Base-by-base conservation (phyloP, 345 rosid species). In the Abelmoschus esculentus region DNA sequence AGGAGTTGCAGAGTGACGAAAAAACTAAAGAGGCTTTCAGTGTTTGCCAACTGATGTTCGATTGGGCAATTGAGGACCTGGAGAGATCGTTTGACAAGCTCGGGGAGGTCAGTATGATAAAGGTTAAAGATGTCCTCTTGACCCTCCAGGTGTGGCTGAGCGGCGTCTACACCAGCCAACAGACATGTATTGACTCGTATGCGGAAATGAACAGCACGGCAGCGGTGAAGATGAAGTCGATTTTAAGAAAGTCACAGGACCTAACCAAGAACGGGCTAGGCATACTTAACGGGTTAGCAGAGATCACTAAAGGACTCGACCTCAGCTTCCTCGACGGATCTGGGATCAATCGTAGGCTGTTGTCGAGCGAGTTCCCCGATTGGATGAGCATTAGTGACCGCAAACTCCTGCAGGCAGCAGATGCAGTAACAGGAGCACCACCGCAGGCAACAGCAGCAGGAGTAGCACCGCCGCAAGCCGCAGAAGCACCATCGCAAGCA, bases 331-430 rank as follows among this genome's bases (percentile, higher is more conserved):
- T 46, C n/a, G 14, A 13, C 3, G 12, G 3, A 9, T 34, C 6
- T 7, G 40, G 42, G 13, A 9, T 42, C 11, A 8, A 42, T 9
- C 7, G 88, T 44, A 73, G 72, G 73, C 84, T 86, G n/a, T 71
- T 86, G 59, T 17, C 72, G 17, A 1, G 1, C n/a, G 54, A 13
- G 54, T 49, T 49, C 19, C 54, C 54, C 6, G 54, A 49, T 15
- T 49, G 54, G 54, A 49, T 49, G 54, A 49, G 54, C 1, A 0
- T 4, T 8, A 49, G 18, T 15, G 54, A 49, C 6, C n/a, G 54
- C 2, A 49, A 4, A 49, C 54, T 49, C 7, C 18, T 49, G n/a
- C 2, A 47, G n/a, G 52, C 5, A 47, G n/a, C 52, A 12, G 52
- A 2, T 11, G 42, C 40, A 36, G 40, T 6, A 32, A 6, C 40